These are phyloP conservation scores for Apiospora marii DNA, from an alignment of 2,329 filamentous ascomycete species.

Conservation along the genomic window DNA sequence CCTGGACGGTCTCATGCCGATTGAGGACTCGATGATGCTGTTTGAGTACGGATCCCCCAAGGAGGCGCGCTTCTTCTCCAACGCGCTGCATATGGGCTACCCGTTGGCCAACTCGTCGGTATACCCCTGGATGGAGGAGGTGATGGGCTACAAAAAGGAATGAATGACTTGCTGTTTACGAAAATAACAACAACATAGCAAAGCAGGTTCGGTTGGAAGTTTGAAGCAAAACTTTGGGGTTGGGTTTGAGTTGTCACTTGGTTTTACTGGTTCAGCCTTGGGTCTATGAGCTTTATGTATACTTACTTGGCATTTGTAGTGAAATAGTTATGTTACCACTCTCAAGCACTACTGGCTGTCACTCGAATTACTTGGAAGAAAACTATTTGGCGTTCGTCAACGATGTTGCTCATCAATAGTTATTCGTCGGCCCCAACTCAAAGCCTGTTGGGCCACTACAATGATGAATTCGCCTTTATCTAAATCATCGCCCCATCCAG, in stretches of 20 bases:
- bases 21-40: slow-evolving; percentile 71
- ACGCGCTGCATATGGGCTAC: slow-evolving; percentile 73
- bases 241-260: neutral
- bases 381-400: neutral
- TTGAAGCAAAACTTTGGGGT: neutral
- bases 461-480: neutral
- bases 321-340: neutral
- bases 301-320: neutral
- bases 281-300: neutral
- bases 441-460: no score
- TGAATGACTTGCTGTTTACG: neutral
- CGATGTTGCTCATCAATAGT: neutral
- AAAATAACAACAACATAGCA: neutral
- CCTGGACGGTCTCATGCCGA: slow-evolving; percentile 70
- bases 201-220: neutral
- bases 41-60: slow-evolving; percentile 72
- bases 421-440: no score
- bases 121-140: slow-evolving; percentile 68
- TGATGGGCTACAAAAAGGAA: slow-evolving; percentile 46
- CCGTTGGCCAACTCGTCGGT: slow-evolving; percentile 64
- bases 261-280: neutral
- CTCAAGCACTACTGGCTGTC: neutral
- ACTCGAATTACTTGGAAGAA: rapidly evolving
- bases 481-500: slow-evolving; percentile 49
- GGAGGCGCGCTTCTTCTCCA: slow-evolving; percentile 69